Evolutionary conservation across 305 asterid species (phyloP).

Genomic region (Rubia tinctorum): DNA sequence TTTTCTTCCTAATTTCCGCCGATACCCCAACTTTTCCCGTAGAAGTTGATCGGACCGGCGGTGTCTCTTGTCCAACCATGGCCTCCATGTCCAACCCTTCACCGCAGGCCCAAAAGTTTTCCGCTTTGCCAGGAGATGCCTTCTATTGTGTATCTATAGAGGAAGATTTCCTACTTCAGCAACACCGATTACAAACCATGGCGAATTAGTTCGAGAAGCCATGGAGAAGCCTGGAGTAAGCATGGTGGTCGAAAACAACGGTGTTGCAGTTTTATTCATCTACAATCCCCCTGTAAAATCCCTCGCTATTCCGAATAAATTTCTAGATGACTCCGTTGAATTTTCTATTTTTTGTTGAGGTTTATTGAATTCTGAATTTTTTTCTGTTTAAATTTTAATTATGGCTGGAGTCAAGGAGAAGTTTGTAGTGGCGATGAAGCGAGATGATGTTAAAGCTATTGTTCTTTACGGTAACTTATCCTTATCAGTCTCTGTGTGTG

Average conservation of each 20-base stretch:
- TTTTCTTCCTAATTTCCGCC: too few species aligned
- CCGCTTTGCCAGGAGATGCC: too few species aligned
- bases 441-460: constrained; percentile 89
- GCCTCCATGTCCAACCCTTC: too few species aligned
- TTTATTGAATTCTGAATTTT: neutral
- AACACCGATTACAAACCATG: too few species aligned
- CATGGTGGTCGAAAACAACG: constrained; percentile 85
- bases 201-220: constrained; percentile 13
- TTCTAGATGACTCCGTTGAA: neutral
- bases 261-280: constrained; percentile 75
- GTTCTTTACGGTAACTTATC: constrained; percentile 55
- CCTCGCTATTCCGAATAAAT: constrained; percentile 59
- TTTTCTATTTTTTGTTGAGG: neutral
- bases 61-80: too few species aligned
- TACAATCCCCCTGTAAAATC: constrained; percentile 92
- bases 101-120: too few species aligned
- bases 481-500: neutral
- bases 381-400: constrained; percentile 30
- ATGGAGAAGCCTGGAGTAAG: constrained; percentile 49
- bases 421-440: constrained; percentile 55
- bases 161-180: too few species aligned
- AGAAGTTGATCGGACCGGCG: too few species aligned
- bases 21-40: too few species aligned
- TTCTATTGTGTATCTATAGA: too few species aligned
- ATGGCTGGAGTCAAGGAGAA: constrained; percentile 61